A percentile compares a stretch with the other conserved stretches of the same genome.
Conservation (phyloP, 2,329 filamentous ascomycete genomes). For the Colletotrichum sansevieriae region DNA sequence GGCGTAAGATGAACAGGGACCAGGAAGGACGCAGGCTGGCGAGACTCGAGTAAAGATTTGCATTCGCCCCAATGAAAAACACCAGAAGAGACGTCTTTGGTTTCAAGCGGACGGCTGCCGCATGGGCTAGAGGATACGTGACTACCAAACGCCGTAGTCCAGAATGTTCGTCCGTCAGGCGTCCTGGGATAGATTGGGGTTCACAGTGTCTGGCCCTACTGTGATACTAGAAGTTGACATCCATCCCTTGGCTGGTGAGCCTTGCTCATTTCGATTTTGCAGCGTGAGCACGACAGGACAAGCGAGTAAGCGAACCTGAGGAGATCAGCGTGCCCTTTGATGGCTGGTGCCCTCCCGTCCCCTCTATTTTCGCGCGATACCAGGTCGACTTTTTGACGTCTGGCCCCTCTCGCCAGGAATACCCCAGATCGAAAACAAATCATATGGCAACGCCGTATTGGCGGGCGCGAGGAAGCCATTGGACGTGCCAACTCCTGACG, state of each 20-base stretch:
- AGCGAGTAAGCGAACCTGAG: conserved; percentile 23
- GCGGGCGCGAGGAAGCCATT: conserved; percentile 35
- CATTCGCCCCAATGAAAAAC: conserved; percentile 42
- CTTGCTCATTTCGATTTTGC: conserved; percentile 9
- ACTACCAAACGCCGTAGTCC: conserved; percentile 40
- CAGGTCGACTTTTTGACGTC: conserved; percentile 37
- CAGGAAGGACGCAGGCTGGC: conserved; percentile 38
- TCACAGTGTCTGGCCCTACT: conserved; percentile 22
- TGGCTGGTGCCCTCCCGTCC: conserved; percentile 34
- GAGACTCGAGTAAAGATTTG: conserved; percentile 41
- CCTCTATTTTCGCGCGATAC: conserved; percentile 39
- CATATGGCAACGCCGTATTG: conserved; percentile 22
- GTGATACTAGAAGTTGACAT: conserved; percentile 20
- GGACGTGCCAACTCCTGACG: conserved; percentile 36
- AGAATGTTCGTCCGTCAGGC: conserved; percentile 39
- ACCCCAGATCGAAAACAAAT: conserved; percentile 41
- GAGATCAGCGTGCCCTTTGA: conserved; percentile 39
- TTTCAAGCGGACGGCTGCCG: conserved; percentile 41
- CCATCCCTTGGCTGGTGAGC: conserved; percentile 21
- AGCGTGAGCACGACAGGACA: conserved; percentile 28
- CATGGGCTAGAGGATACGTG: conserved; percentile 42
- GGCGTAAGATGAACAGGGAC: conserved; percentile 41
- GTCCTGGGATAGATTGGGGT: conserved; percentile 36
- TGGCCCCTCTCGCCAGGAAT: conserved; percentile 42
- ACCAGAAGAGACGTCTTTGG: conserved; percentile 40